Conservation (phyloP, 192 early-diverging fungal species). For the Coemansia sp. region DNA sequence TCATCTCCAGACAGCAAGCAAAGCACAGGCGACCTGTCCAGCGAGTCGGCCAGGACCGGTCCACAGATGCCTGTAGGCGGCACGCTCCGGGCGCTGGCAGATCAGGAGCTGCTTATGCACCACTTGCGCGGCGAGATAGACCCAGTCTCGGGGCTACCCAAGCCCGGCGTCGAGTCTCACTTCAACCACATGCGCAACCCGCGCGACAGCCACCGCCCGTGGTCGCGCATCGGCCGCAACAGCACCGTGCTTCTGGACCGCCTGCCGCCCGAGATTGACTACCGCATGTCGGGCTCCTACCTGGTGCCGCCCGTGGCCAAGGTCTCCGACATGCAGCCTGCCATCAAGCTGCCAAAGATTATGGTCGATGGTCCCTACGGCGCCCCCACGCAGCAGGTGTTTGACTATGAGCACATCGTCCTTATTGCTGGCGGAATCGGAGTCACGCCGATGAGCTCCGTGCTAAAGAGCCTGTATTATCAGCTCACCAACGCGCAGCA, state of each 20-base stretch:
- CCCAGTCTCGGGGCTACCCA: constrained; percentile 29
- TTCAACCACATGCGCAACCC: constrained; percentile 15
- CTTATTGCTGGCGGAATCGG: constrained; percentile 73
- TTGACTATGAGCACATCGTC: constrained; percentile 65
- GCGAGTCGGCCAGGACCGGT: constrained; percentile 1
- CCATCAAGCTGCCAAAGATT: constrained; percentile 56
- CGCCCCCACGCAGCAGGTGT: constrained; percentile 74
- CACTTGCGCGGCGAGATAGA: constrained; percentile 38
- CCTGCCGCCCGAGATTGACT: constrained; percentile 42
- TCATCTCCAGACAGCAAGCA: constrained; percentile 4
- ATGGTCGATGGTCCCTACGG: constrained; percentile 79
- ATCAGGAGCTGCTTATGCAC: constrained; percentile 49
- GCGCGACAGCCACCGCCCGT: constrained; percentile 26
- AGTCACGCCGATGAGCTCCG: constrained; percentile 71
- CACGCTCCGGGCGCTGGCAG: constrained; percentile 42
- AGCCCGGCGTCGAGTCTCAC: constrained; percentile 24
- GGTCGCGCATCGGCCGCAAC: constrained; percentile 43
- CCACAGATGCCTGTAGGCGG: not conserved
- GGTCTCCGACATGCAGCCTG: constrained; percentile 18
- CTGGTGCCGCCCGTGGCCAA: not conserved
- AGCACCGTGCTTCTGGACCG: constrained; percentile 45
- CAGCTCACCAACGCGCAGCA: constrained; percentile 30
- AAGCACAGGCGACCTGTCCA: constrained; percentile 5
- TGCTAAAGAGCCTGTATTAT: constrained; percentile 67
- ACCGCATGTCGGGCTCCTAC: constrained; percentile 24